A percentile compares a stretch with the other conserved stretches of the same genome.
These are phyloP conservation scores for Solanum peruvianum DNA, from an alignment of 257 asterid genomes.

Conservation along the genomic window DNA sequence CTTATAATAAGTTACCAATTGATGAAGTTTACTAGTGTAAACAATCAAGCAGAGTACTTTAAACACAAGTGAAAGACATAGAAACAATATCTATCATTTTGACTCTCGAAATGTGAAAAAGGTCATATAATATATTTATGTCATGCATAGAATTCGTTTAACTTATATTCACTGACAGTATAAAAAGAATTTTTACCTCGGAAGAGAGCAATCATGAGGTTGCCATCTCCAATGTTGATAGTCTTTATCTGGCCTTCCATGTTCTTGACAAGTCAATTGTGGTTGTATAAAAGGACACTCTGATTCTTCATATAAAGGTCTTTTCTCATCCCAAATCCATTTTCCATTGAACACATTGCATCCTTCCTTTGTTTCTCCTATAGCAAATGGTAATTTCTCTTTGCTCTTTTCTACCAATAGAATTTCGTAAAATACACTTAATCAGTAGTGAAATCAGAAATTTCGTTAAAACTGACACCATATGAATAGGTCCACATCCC, in stretches of 20 bases:
- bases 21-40: neutral
- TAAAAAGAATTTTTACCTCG: constrained; percentile 31
- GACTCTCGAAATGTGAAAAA: neutral
- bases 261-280: constrained; percentile 81
- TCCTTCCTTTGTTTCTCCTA: constrained; percentile 8
- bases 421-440: neutral
- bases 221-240: constrained; percentile 93
- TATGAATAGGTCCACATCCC: neutral
- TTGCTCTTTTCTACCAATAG: constrained; percentile 7
- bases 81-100: neutral
- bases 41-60: neutral
- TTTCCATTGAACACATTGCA: constrained; percentile 54
- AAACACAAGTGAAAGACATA: neutral
- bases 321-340: constrained; percentile 60
- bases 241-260: constrained; percentile 78
- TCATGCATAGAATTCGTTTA: neutral
- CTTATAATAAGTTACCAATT: no score
- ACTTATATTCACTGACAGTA: neutral
- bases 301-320: constrained; percentile 68
- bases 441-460: no score
- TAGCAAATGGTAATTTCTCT: constrained; percentile 16
- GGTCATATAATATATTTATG: neutral
- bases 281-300: constrained; percentile 92
- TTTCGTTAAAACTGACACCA: neutral
- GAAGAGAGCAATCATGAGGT: constrained; percentile 70